These are phyloP conservation scores for Ustilago xerochloae DNA, from an alignment of 1,284 basidiomycete species.

Conservation along the genomic window DNA sequence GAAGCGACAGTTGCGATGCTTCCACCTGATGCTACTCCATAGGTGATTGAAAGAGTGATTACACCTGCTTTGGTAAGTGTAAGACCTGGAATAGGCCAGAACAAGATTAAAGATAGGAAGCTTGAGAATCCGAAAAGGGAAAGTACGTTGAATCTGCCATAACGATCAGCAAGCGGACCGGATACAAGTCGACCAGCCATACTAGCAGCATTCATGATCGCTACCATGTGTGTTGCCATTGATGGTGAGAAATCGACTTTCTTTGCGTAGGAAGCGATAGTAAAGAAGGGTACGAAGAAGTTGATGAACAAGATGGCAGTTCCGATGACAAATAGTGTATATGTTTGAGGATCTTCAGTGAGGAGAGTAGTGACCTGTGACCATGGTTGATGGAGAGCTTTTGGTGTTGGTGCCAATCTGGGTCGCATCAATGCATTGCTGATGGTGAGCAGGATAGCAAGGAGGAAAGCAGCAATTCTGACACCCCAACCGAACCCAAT, in stretches of 20 bases:
- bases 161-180: conserved; percentile 33
- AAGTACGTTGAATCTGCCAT: conserved; percentile 43
- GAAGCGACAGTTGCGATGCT: conserved; percentile 38
- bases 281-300: conserved; percentile 51
- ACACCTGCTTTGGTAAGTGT: conserved; percentile 43
- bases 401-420: conserved; percentile 15
- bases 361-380: conserved; percentile 21
- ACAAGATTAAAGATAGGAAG: conserved; percentile 25
- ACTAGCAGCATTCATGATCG: conserved; percentile 43
- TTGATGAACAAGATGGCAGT: conserved; percentile 40
- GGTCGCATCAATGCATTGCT: conserved; percentile 37
- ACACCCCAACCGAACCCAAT: conserved; percentile 45
- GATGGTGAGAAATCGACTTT: conserved; percentile 19
- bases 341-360: conserved; percentile 19
- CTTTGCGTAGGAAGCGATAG: conserved; percentile 44
- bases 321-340: conserved; percentile 39
- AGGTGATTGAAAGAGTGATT: conserved; percentile 16
- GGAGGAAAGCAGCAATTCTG: conserved; percentile 29
- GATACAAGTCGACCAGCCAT: conserved; percentile 38
- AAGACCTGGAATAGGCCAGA: conserved; percentile 44
- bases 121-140: conserved; percentile 23
- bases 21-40: conserved; percentile 38
- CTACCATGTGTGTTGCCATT: conserved; percentile 40
- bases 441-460: conserved; percentile 35
- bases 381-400: conserved; percentile 26